phyloP scores from a whole-genome alignment of 371 early-diverging fungal genomes.

The Dichotomocladium elegans region DNA sequence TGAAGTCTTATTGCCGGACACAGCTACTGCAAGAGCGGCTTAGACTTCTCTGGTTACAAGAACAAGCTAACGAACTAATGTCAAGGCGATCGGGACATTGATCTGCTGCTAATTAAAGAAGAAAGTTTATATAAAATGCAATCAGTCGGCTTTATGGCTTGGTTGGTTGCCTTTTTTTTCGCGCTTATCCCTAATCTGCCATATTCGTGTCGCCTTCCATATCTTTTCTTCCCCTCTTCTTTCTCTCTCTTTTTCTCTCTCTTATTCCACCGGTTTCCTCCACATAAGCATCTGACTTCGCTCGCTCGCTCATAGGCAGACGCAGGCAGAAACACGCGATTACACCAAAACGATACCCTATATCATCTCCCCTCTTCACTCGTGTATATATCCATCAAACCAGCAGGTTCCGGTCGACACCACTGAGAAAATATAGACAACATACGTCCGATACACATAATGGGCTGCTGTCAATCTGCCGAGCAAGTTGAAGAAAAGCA shows the following conservation, averaged over 20 bases:
- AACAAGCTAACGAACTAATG: slow-evolving; percentile 1
- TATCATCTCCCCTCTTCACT: neutral
- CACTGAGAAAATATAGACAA: neutral
- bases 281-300: neutral
- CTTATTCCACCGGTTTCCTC: slow-evolving; percentile 6
- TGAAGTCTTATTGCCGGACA: slow-evolving; percentile 4
- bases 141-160: too few species aligned
- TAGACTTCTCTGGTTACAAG: slow-evolving; percentile 12
- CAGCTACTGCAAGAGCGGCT: slow-evolving; percentile 17
- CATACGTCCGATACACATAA: slow-evolving; percentile 19
- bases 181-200: neutral
- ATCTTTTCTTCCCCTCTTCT: slow-evolving; percentile 7
- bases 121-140: too few species aligned
- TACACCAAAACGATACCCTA: slow-evolving; percentile 2
- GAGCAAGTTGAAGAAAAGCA: slow-evolving; percentile 77
- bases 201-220: slow-evolving; percentile 10
- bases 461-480: slow-evolving; percentile 84
- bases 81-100: too few species aligned
- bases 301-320: neutral
- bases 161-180: too few species aligned
- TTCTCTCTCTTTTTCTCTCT: slow-evolving; percentile 4
- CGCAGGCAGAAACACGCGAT: neutral
- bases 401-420: too few species aligned
- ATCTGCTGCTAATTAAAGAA: too few species aligned
- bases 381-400: too few species aligned